These are phyloP conservation scores for Mycosphaerella sp. DNA, from an alignment of 2,329 filamentous ascomycete species.

Conservation along the genomic window DNA sequence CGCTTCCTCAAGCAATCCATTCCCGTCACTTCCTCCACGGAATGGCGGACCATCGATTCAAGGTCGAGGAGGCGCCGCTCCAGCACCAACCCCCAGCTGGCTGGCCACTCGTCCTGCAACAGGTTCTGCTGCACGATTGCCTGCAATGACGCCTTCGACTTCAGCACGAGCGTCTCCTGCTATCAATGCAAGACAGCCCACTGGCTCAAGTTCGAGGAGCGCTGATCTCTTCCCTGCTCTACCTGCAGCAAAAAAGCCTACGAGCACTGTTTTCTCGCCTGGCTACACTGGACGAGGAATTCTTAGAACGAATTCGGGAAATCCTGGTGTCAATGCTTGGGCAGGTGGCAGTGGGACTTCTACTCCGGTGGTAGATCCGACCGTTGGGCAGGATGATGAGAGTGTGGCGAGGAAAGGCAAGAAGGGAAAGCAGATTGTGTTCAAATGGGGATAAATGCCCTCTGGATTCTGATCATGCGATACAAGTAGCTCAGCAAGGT, in stretches of 20 bases:
- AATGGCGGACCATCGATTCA: slow-evolving; percentile 15
- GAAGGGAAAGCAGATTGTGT: slow-evolving; percentile 48
- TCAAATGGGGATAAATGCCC: slow-evolving; percentile 45
- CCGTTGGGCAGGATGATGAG: slow-evolving; percentile 21
- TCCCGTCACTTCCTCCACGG: slow-evolving; percentile 28
- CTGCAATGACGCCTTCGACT: slow-evolving; percentile 27
- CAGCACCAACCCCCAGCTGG: slow-evolving; percentile 26
- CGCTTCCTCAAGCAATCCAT: slow-evolving; percentile 20
- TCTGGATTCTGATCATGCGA: too few relatives aligned
- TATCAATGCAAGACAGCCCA: slow-evolving; percentile 34
- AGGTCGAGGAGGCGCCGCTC: slow-evolving; percentile 15
- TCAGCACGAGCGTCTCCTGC: slow-evolving; percentile 31
- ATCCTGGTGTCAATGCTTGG: slow-evolving; percentile 40
- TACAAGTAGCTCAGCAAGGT: too few relatives aligned
- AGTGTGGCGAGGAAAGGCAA: slow-evolving; percentile 42
- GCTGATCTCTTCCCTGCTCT: slow-evolving; percentile 74
- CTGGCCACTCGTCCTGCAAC: slow-evolving; percentile 28
- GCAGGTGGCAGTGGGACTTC: slow-evolving; percentile 28
- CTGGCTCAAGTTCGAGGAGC: slow-evolving; percentile 25
- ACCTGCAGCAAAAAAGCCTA: slow-evolving; percentile 67
- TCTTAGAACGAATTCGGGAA: slow-evolving; percentile 39
- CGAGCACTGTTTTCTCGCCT: slow-evolving; percentile 48
- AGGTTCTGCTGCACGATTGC: slow-evolving; percentile 28
- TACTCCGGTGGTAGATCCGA: slow-evolving; percentile 9
- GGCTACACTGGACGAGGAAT: slow-evolving; percentile 44